Evolutionary conservation across 495 filamentous ascomycete species (phyloP).

Genomic region (Trichocladium uniseriatum): DNA sequence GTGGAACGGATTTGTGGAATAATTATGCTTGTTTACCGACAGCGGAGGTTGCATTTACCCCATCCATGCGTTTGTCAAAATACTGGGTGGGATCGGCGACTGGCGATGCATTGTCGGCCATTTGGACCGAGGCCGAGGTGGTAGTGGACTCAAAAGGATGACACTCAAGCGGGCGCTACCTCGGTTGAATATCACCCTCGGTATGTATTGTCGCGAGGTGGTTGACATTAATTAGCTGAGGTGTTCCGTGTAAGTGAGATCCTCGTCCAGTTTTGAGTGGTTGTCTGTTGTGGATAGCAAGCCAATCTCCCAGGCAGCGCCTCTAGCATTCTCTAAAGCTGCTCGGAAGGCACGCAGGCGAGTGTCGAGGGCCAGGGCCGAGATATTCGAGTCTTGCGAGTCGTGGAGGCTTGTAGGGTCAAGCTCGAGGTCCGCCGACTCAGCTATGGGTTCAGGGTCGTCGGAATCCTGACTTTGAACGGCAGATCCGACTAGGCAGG

Average conservation of each 20-base stretch:
- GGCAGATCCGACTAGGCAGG: no score
- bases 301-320: constrained; percentile 15
- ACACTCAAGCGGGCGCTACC: no score
- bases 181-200: no score
- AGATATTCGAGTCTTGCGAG: constrained; percentile 25
- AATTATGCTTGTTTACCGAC: no score
- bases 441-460: background rate
- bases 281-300: constrained; percentile 33
- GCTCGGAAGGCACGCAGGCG: constrained; percentile 25
- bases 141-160: no score
- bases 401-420: constrained; percentile 9
- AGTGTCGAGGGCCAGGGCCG: constrained; percentile 21
- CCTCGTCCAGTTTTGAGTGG: constrained; percentile 26
- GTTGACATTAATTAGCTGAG: no score
- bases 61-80: no score
- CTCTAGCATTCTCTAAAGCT: constrained; percentile 20
- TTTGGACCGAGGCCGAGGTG: no score
- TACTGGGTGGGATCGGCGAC: no score
- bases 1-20: constrained; percentile 13
- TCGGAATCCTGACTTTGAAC: background rate
- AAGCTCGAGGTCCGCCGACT: background rate
- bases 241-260: constrained; percentile 18
- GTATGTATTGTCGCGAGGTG: no score
- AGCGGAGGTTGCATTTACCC: no score
- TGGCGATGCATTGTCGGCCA: no score